These are phyloP conservation scores for Metschnikowia drakensbergensis DNA, from an alignment of 805 yeast genomes.

Conservation along the genomic window DNA sequence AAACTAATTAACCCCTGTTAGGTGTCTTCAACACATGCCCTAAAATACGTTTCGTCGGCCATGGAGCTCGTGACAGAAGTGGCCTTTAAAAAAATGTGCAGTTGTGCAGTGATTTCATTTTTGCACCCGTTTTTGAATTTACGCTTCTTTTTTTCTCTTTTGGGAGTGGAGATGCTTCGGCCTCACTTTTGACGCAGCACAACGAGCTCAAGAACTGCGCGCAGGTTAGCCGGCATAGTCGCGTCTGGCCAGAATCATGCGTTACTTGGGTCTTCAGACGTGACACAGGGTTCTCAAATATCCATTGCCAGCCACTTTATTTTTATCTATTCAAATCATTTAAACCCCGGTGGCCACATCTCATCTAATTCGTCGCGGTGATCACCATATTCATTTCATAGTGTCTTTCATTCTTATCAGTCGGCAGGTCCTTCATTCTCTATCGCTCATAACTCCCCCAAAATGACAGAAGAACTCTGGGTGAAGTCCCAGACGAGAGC, in stretches of 20 bases:
- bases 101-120: too few species aligned
- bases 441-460: neutral
- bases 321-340: too few species aligned
- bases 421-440: neutral
- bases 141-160: neutral
- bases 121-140: neutral
- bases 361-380: neutral
- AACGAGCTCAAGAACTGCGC: neutral
- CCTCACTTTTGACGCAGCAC: neutral
- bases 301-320: too few species aligned
- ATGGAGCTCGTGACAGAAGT: too few species aligned
- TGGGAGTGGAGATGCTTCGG: neutral
- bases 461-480: slow-evolving; percentile 29
- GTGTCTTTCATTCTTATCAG: neutral
- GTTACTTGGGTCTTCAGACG: neutral
- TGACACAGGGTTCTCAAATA: neutral
- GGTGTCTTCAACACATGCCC: neutral
- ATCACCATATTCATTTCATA: neutral
- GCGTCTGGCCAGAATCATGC: neutral
- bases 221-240: slow-evolving; percentile 1
- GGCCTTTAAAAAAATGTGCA: too few species aligned
- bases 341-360: neutral
- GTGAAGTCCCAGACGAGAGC: slow-evolving; percentile 43
- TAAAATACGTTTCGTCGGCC: too few species aligned
- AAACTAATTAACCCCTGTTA: neutral